These are phyloP conservation scores for Claviceps capensis DNA, from an alignment of 2,329 filamentous ascomycete species.

Conservation along the genomic window DNA sequence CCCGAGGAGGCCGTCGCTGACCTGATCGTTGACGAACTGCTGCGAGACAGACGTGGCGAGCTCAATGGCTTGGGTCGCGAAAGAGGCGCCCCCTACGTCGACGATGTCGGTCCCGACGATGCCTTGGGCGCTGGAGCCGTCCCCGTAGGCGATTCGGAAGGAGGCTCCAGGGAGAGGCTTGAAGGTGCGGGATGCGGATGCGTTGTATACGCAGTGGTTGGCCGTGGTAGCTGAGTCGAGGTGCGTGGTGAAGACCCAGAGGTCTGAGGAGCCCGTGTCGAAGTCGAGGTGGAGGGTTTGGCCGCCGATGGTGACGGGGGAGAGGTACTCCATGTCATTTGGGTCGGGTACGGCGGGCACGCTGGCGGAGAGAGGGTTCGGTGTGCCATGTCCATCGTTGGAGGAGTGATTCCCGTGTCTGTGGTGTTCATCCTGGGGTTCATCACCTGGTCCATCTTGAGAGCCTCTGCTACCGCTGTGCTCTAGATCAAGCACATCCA, in stretches of 20 bases:
- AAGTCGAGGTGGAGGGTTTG: conserved; percentile 12
- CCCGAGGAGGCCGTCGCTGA: conserved; percentile 32
- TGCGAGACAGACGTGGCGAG: conserved; percentile 25
- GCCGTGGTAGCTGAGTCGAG: conserved; percentile 21
- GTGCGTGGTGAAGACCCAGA: conserved; percentile 27
- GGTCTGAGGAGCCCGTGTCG: conserved; percentile 15
- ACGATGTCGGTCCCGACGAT: conserved; percentile 30
- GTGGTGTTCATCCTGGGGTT: background rate
- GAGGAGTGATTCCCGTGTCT: background rate
- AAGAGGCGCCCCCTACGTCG: conserved; percentile 26
- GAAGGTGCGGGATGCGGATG: conserved; percentile 24
- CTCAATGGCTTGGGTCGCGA: conserved; percentile 28
- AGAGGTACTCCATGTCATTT: conserved; percentile 8
- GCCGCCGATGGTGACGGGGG: conserved; percentile 10
- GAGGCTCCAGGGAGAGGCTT: conserved; percentile 21
- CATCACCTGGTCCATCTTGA: background rate
- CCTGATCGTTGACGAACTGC: conserved; percentile 24
- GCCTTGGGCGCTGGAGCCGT: conserved; percentile 27
- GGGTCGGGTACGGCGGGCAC: conserved; percentile 1
- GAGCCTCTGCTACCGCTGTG: no score
- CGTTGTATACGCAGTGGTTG: conserved; percentile 27
- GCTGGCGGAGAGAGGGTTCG: background rate
- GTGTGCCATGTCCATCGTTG: no score
- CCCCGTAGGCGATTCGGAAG: conserved; percentile 32
- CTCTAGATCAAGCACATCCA: background rate